These are phyloP conservation scores for Geranium incanum DNA, from an alignment of 441 rosid species.

Conservation along the genomic window DNA sequence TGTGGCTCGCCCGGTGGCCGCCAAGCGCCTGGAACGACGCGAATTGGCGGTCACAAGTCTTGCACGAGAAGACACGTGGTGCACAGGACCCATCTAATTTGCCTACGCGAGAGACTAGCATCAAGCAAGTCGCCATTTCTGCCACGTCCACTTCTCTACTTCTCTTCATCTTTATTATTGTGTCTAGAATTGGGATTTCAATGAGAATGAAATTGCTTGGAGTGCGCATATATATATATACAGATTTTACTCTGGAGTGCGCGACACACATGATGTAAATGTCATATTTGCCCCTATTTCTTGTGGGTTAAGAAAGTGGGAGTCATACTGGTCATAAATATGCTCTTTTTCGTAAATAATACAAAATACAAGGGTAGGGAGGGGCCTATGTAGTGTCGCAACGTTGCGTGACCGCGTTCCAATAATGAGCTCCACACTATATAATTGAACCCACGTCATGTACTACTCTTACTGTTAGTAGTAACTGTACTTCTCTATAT, in stretches of 20 bases:
- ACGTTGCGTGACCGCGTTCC: not conserved
- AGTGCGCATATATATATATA: not conserved
- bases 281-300: not conserved
- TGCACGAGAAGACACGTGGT: constrained; percentile 51
- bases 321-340: too few species aligned
- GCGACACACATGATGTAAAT: not conserved
- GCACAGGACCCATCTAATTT: constrained; percentile 9
- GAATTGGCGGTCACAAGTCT: constrained; percentile 55
- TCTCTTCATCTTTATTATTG: constrained; percentile 39
- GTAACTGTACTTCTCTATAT: too few species aligned
- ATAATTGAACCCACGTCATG: not conserved
- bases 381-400: not conserved
- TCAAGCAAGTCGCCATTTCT: constrained; percentile 51
- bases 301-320: not conserved
- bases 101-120: constrained; percentile 42
- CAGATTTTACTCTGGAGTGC: not conserved
- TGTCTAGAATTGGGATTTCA: not conserved
- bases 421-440: not conserved
- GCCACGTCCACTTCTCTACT: constrained; percentile 25
- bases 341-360: not conserved
- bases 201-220: not conserved
- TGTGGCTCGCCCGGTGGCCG: constrained; percentile 65
- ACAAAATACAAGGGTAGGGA: not conserved
- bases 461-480: not conserved
- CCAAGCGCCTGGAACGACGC: constrained; percentile 65